These are phyloP conservation scores for Amanita molliuscula DNA, from an alignment of 768 basidiomycete genomes.

Conservation along the genomic window DNA sequence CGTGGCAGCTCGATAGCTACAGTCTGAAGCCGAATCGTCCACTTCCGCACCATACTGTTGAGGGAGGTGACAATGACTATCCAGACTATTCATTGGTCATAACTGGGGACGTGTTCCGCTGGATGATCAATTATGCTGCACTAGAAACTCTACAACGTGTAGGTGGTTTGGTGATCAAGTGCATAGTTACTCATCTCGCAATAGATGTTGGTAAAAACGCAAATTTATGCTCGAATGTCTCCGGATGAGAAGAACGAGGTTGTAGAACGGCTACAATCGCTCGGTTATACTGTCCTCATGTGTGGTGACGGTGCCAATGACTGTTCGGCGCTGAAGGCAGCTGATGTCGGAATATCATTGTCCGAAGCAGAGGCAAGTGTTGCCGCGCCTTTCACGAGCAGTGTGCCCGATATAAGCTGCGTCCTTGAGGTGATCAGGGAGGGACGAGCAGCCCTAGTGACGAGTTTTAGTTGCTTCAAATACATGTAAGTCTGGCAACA, in stretches of 20 bases:
- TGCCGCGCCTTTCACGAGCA: constrained; percentile 94
- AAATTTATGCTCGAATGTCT: constrained; percentile 97
- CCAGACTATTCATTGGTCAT: constrained; percentile 88
- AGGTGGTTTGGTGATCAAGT: constrained; percentile 16
- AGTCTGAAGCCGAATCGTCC: constrained; percentile 74
- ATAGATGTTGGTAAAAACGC: constrained; percentile 95
- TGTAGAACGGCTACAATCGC: constrained; percentile 83
- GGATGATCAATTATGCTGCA: constrained; percentile 95
- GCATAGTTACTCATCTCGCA: background rate
- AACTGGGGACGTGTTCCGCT: constrained; percentile 93
- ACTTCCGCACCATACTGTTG: constrained; percentile 59
- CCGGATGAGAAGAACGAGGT: constrained; percentile 99
- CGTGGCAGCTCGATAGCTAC: constrained; percentile 81
- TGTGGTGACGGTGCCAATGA: constrained; percentile 99
- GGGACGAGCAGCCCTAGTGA: constrained; percentile 90
- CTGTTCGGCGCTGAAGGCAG: constrained; percentile 96
- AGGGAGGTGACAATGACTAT: constrained; percentile 60
- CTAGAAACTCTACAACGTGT: constrained; percentile 92
- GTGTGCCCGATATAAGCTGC: constrained; percentile 89
- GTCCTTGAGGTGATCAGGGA: constrained; percentile 96
- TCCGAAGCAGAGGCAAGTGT: constrained; percentile 98
- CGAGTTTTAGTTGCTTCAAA: constrained; percentile 99
- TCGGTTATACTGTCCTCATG: constrained; percentile 96
- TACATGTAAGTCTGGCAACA: constrained; percentile 70
- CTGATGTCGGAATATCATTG: constrained; percentile 92